Conservation (phyloP, 768 basidiomycete species). For the Boletus sp. region DNA sequence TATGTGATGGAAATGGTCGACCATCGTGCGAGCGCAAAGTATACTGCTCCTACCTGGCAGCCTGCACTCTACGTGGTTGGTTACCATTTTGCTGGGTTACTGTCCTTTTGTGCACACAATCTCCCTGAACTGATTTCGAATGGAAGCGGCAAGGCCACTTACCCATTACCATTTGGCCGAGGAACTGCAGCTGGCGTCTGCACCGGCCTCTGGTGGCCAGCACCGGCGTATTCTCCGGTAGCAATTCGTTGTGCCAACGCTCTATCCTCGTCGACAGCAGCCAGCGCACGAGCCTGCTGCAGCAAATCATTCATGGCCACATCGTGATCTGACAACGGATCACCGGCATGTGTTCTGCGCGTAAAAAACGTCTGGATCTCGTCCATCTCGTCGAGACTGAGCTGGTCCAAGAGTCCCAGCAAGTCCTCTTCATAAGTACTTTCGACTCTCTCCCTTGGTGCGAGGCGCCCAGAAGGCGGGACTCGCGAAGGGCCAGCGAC, state of each 20-base stretch:
- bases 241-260: slow-evolving; percentile 20
- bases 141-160: neutral
- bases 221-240: slow-evolving; percentile 4
- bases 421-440: slow-evolving; percentile 28
- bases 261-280: slow-evolving; percentile 18
- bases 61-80: neutral
- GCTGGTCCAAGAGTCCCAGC: slow-evolving; percentile 15
- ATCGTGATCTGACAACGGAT: slow-evolving; percentile 21
- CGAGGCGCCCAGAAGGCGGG: neutral
- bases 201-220: neutral
- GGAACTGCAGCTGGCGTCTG: neutral
- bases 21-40: neutral
- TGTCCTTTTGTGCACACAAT: slow-evolving; percentile 1
- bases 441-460: slow-evolving; percentile 11
- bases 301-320: slow-evolving; percentile 24
- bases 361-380: slow-evolving; percentile 12
- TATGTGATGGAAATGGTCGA: neutral
- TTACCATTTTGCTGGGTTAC: neutral
- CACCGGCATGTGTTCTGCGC: slow-evolving; percentile 1
- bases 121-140: neutral
- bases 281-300: slow-evolving; percentile 21
- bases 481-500: slow-evolving; percentile 26
- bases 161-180: neutral
- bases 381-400: slow-evolving; percentile 19
- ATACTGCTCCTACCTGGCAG: slow-evolving; percentile 9